Evolutionary conservation across 2,329 filamentous ascomycete species (phyloP).

Genomic region (Graphilbum fragrans): DNA sequence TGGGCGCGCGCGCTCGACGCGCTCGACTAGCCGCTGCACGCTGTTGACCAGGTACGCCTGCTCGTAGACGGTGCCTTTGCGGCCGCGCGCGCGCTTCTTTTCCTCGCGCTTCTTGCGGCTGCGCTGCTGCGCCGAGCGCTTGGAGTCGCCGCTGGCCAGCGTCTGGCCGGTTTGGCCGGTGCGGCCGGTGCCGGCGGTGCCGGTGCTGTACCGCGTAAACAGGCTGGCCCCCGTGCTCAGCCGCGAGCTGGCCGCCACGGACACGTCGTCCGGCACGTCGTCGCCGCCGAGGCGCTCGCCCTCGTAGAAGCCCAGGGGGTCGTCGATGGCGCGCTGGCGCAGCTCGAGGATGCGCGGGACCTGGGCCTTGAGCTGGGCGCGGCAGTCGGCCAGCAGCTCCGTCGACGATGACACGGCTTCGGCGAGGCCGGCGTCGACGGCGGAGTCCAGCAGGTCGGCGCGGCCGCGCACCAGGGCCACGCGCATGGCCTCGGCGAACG

Average conservation of each 20-base stretch:
- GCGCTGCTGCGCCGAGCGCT: constrained; percentile 41
- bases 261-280: constrained; percentile 74
- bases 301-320: constrained; percentile 83
- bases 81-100: constrained; percentile 84
- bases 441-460: constrained; percentile 48
- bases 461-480: constrained; percentile 51
- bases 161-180: constrained; percentile 10
- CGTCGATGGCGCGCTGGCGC: constrained; percentile 64
- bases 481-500: constrained; percentile 81
- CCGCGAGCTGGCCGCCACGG: constrained; percentile 70
- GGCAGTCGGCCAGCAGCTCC: constrained; percentile 89
- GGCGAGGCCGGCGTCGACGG: constrained; percentile 67
- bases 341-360: constrained; percentile 78
- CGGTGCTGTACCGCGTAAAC: constrained; percentile 80
- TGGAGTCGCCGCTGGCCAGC: constrained; percentile 6
- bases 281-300: constrained; percentile 43
- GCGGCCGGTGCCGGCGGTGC: constrained; percentile 43
- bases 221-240: constrained; percentile 74
- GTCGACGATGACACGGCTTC: constrained; percentile 75
- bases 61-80: constrained; percentile 96
- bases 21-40: constrained; percentile 69
- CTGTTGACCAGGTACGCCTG: constrained; percentile 93
- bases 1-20: constrained; percentile 58
- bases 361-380: constrained; percentile 70
- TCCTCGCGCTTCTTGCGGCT: constrained; percentile 79